Base-by-base conservation (phyloP, 768 basidiomycete species). In the Pleurotus platypus region DNA sequence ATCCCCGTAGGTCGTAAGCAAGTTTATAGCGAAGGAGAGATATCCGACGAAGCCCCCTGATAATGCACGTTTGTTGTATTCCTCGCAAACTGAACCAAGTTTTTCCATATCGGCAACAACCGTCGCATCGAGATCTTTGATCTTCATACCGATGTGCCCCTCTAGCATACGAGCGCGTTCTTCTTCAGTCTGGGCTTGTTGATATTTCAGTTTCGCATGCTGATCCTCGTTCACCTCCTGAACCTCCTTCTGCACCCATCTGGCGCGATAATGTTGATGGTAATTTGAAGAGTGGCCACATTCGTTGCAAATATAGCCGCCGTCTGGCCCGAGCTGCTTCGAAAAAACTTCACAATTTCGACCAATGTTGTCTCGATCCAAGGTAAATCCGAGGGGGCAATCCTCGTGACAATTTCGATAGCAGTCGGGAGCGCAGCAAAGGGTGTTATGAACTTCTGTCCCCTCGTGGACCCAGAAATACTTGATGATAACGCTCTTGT, bases 401-500 rank as follows among this genome's bases (percentile, higher is more conserved):
- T 13, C n/a, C 20, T 16, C 18, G 35, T 62, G 61, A 35, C 61
- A 62, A 37, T 62, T 62, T 9, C n/a, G 22, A 40, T 57, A 62
- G 51, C 61, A 62, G n/a, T 55, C 26, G 20, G 27, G 37, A 3
- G 55, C 58, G 15, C 24, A 27, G 24, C 61, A 62, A 9, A 62
- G 45, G 2, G 61, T 60, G 43, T 62, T 55, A 27, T 59, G 56
- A 15, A 20, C 18, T 4, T 22, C 37, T 4, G 51, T 54, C 7
- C 22, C 13, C 20, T 53, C 56, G 43, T 57, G 56, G 9, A 46
- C 48, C 9, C 54, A 46, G 35, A 57, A 45, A 8, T 26, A 35
- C 6, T n/a, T 35, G 8, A 53, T 55, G 24, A 60, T 53, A 27
- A 60, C 55, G 8, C 24, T 47, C 27, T 57, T 8, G 37, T 50